Evolutionary conservation across 2,329 filamentous ascomycete species (phyloP), one percentile per base, ranked within the genome.

Genomic region (Clarireedia monteithiana): DNA sequence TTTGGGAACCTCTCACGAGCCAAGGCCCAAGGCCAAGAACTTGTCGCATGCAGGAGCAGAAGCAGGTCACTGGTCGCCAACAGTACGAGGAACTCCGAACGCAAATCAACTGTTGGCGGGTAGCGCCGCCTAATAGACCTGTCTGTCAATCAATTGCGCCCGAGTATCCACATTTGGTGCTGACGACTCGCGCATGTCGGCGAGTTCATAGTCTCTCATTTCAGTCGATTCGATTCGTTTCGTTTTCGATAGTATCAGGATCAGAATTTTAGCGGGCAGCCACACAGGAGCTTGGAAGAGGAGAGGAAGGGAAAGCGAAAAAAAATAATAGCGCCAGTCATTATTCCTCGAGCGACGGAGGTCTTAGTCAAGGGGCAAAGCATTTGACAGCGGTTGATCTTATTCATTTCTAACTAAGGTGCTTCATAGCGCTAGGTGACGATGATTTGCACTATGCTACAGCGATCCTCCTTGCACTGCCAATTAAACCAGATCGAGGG

Each of bases 111-210:
- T 27, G 45, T 49, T 49, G 45, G 45, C 46, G 53, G 53, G 38
- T 50, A 55, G 24, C 38, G 38, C 47, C 46, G 53, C 53, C 49
- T 50, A 55, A 44, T n/a, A 26, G 17, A 44, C 7, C 46, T 20
- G 20, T 20, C 10, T 55, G 53, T 55, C 52, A 55, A 46, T 34
- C 39, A 45, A 55, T 17, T 50, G 46, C 15, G 53, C 27, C 53
- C 46, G 46, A 55, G 17, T 30, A 36, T 55, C 53, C 53, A 55
- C 27, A 55, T 55, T 50, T 42, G 53, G 53, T 50, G 46, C 53
- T 55, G 53, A 55, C 53, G 46, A 55, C 46, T 55, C 53, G 53
- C 14, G 47, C 46, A 48, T 44, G 50, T 50, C 53, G 53, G 53
- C 53, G 53, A 55, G 53, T 39, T 50, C 24, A 40, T 26, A 49